Evolutionary conservation across 176 grass and related monocot genomes (phyloP), one percentile per base, ranked within the genome.

Genomic region (Rhynchospora breviuscula): DNA sequence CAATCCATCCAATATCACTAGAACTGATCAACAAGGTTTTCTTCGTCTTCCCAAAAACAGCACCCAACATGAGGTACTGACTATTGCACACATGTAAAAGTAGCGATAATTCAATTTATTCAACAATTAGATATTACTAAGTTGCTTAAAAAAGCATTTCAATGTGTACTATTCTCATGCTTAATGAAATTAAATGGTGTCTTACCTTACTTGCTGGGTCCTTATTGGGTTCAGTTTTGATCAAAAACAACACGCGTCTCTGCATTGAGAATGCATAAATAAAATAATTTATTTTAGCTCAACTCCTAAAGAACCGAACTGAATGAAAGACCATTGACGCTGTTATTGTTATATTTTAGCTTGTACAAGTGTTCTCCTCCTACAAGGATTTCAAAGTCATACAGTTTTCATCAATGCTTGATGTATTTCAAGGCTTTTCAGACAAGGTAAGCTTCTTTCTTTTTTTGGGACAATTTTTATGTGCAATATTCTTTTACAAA

Each of bases 361-460:
- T 91, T 72, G 78, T 90, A 70, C 59, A 81, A 91, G 78, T 89
- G 10, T 86, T 98, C 80, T 90, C 88, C 2, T 67, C 84, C 21
- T 93, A 95, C 86, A 94, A 95, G 82, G 67, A 93, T 87, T 80
- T 91, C 59, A 98, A 90, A 83, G 82, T 93, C 25, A 86, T 98
- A 93, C 89, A 88, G 22, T 98, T 98, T 85, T 95, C 95, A 31
- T 95, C 95, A 33, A 98, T 98, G 92, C 84, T 85, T 68, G 89
- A 95, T 12, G 79, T 67, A 80, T 98, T 98, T 56, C 23, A 82
- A 78, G 92, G 92, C 81, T 98, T 98, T 88, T 14, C 92, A 85
- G 82, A 93, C 81, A 56, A 67, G 54, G 95, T 98, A 90, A 91
- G 86, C 57, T 90, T 9, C 17, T 71, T 45, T 51, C 69, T 33